phyloP scores from a whole-genome alignment of 2,329 filamentous ascomycete species.

The Fusarium gaditjirri region DNA sequence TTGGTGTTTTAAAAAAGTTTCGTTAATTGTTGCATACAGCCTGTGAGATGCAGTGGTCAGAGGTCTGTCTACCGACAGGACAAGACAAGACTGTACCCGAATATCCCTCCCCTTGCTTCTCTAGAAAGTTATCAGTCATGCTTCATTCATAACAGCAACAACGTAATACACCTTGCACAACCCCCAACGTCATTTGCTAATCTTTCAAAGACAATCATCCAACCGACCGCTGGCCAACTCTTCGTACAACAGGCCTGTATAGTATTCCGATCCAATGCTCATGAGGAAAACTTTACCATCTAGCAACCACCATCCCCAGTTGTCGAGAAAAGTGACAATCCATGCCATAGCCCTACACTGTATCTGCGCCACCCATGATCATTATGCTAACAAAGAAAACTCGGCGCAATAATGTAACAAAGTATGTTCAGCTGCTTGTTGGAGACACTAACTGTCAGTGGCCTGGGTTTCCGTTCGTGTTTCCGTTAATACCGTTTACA shows the following conservation, averaged over 20 bases:
- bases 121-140: slow-evolving; percentile 21
- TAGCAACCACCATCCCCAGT: slow-evolving; percentile 15
- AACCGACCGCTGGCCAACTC: slow-evolving; percentile 27
- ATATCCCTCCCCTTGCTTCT: slow-evolving; percentile 7
- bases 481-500: slow-evolving; percentile 47
- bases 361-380: slow-evolving; percentile 44
- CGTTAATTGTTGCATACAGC: slow-evolving; percentile 26
- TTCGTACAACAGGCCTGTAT: slow-evolving; percentile 17
- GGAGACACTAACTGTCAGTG: slow-evolving; percentile 14
- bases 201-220: slow-evolving; percentile 34
- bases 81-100: slow-evolving; percentile 7
- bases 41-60: slow-evolving; percentile 6
- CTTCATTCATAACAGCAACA: slow-evolving; percentile 26
- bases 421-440: slow-evolving; percentile 12
- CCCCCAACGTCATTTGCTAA: slow-evolving; percentile 10
- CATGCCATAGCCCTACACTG: slow-evolving; percentile 33
- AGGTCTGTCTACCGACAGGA: neutral
- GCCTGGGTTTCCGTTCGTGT: slow-evolving; percentile 27
- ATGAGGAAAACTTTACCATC: slow-evolving; percentile 15
- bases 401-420: slow-evolving; percentile 39
- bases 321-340: slow-evolving; percentile 37
- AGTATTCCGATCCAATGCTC: slow-evolving; percentile 38
- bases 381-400: slow-evolving; percentile 44
- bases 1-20: slow-evolving; percentile 15
- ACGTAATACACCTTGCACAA: slow-evolving; percentile 10